These are phyloP conservation scores for Kitagawia praeruptora DNA, from an alignment of 129 eudicot species.

Conservation along the genomic window DNA sequence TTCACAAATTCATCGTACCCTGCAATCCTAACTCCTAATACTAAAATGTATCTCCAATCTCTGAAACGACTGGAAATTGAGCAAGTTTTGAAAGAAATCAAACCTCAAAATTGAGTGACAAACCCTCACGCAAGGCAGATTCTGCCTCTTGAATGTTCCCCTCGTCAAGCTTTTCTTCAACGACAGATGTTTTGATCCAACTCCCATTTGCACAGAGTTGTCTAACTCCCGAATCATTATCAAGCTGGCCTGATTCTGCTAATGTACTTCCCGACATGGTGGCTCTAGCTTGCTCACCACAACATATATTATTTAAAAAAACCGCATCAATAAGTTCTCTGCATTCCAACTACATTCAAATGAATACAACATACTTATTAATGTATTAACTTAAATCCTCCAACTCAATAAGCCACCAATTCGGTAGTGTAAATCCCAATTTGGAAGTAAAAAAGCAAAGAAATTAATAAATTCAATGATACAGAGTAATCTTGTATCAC, in stretches of 20 bases:
- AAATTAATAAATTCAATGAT: background rate
- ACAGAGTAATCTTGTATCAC: background rate
- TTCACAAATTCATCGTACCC: background rate
- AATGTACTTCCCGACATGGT: constrained; percentile 48
- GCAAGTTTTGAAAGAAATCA: background rate
- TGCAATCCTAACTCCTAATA: background rate
- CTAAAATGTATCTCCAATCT: background rate
- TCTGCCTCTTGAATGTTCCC: constrained; percentile 84
- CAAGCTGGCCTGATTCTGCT: constrained; percentile 24
- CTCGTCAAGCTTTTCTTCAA: constrained; percentile 76
- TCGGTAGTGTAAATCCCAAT: background rate
- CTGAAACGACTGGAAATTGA: background rate
- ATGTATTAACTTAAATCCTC: background rate
- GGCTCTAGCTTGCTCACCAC: constrained; percentile 7
- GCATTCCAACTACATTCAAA: background rate
- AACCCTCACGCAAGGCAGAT: constrained; percentile 68
- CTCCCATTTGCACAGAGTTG: constrained; percentile 69
- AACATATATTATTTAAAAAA: background rate
- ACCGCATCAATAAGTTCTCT: background rate
- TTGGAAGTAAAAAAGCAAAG: background rate
- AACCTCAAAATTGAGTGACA: constrained; percentile 91
- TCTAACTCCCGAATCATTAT: constrained; percentile 36
- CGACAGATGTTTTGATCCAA: constrained; percentile 44
- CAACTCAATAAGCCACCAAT: background rate
- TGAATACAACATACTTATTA: background rate